These are phyloP conservation scores for Cornus controversa DNA, from an alignment of 148 eudicot species.

Conservation along the genomic window DNA sequence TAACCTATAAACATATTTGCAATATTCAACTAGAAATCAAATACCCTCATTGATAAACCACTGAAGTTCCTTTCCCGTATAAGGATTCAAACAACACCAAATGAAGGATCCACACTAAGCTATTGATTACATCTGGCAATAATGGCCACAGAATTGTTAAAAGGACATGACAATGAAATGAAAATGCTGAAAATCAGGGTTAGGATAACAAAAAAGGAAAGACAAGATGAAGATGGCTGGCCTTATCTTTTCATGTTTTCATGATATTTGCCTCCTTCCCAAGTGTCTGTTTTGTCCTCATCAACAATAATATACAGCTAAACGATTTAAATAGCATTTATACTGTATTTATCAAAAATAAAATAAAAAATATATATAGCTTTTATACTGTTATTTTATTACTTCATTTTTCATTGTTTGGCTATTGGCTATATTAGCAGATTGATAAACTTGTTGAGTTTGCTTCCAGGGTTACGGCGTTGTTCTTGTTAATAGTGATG, in stretches of 20 bases:
- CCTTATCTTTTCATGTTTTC: background rate
- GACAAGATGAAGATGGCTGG: background rate
- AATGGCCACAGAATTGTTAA: background rate
- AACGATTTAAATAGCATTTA: background rate
- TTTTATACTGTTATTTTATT: conserved; percentile 1
- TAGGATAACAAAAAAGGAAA: background rate
- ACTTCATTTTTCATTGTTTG: background rate
- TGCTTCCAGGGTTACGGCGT: conserved; percentile 74
- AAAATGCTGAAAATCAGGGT: background rate
- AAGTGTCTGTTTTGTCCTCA: background rate
- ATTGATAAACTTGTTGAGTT: conserved; percentile 11
- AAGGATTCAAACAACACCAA: background rate
- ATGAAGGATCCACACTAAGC: background rate
- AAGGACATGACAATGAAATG: background rate
- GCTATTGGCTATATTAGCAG: background rate
- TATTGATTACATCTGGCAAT: background rate
- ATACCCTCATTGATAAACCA: background rate
- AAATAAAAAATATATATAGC: too few species aligned
- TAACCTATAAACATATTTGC: too few species aligned
- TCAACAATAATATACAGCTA: background rate
- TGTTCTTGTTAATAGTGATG: conserved; percentile 86
- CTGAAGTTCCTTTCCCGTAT: background rate
- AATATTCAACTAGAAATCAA: background rate
- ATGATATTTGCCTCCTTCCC: background rate
- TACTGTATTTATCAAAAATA: background rate